Base-by-base conservation (phyloP, 805 yeast genomes). In the Metschnikowia lunata region DNA sequence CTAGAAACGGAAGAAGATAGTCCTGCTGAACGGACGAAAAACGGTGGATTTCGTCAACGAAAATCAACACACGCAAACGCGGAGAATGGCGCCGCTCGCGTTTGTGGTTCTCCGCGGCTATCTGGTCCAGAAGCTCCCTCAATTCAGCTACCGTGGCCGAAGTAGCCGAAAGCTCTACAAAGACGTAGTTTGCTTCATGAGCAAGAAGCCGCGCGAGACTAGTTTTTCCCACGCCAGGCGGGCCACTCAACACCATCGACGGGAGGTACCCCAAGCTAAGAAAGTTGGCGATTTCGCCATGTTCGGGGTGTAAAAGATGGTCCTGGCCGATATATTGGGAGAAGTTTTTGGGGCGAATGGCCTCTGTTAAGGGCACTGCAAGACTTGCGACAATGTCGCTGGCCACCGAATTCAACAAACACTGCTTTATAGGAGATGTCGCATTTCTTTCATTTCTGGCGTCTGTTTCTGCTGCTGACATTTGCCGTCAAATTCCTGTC, bases 221-320 rank as follows among this genome's bases (percentile, higher is more conserved):
- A 0, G 99, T 93, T 59, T 93, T 93, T 72, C 93, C 91, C 3
- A 88, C 90, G 0, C 99, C 99, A 1, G 97, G 95, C 0, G 96
- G 96, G 0, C 99, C 99, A 86, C 93, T 85, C 6, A 93, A 66
- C 1, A 93, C 80, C 80, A 93, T 74, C 0, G 97, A 88, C 1
- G 97, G 97, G 7, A 86, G 69, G 37, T 72, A 69, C n/a, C 83
- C 79, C 63, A 75, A 65, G 31, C 75, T 72, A 1, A 90, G 71
- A 48, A 85, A 85, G 36, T 82, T 82, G 26, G 80, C 66, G 2
- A 91, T 65, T 3, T 82, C 69, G 1, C 97, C 95, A 10, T 48
- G 37, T 1, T 67, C 63, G 0, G 86, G 84, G 35, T 58, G 49
- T 5, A 91, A 69, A 2, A 93, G 64, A 63, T 90, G 95, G 11